A percentile compares a stretch with the other conserved stretches of the same genome.
Conservation (phyloP, 805 yeast species). For the Pachysolen tannophilus region DNA sequence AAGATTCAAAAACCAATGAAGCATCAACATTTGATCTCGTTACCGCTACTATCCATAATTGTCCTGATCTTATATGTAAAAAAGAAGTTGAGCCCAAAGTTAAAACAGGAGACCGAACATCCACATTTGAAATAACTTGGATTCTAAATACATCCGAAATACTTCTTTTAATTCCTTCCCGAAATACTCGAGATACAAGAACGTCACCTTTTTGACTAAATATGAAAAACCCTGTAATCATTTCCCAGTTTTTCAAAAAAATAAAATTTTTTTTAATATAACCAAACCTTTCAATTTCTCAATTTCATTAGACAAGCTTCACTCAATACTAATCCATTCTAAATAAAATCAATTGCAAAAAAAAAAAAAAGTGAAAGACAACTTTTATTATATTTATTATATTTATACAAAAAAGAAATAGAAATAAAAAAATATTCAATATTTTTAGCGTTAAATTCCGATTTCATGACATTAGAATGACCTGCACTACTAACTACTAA, state of each 20-base stretch:
- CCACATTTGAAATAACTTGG: conserved; percentile 71
- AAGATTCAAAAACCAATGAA: conserved; percentile 68
- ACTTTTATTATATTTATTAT: no score
- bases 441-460: no score
- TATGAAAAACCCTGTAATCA: conserved; percentile 81
- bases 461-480: no score
- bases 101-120: conserved; percentile 56
- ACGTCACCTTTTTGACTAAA: conserved; percentile 80
- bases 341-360: no score
- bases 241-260: conserved; percentile 24
- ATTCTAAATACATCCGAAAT: conserved; percentile 86
- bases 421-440: no score
- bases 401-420: no score
- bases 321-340: no score
- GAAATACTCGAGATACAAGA: conserved; percentile 62
- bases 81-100: conserved; percentile 93
- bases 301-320: no score
- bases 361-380: no score
- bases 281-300: no score
- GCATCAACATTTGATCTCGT: conserved; percentile 86
- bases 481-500: no score
- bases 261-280: no score
- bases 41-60: conserved; percentile 81
- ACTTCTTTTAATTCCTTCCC: conserved; percentile 69
- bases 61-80: conserved; percentile 56